These are phyloP conservation scores for Boechera stricta DNA, from an alignment of 345 rosid species.

Conservation along the genomic window DNA sequence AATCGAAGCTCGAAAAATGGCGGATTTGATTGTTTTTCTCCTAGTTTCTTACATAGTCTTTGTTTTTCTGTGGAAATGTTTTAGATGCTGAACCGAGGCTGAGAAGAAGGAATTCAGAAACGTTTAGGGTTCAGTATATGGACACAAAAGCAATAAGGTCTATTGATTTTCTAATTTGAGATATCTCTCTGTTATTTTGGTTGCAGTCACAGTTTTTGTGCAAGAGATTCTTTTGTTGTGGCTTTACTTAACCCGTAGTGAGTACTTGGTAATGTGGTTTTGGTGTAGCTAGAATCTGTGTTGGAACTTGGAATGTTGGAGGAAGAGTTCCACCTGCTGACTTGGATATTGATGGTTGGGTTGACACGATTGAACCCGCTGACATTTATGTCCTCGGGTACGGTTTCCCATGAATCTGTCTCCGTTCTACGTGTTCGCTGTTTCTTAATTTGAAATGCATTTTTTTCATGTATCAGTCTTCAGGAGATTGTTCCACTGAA, in stretches of 20 bases:
- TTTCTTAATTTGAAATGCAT: not conserved
- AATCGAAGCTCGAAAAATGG: not conserved
- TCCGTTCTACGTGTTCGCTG: not conserved
- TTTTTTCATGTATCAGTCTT: conserved; percentile 51
- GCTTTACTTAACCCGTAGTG: not conserved
- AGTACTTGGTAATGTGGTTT: conserved; percentile 18
- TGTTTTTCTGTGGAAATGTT: conserved; percentile 19
- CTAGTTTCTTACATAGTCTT: not conserved
- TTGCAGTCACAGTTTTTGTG: not conserved
- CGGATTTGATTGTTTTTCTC: not conserved
- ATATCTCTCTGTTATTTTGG: not conserved
- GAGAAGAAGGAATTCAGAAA: conserved; percentile 84
- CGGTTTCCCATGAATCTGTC: not conserved
- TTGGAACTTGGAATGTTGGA: conserved; percentile 87
- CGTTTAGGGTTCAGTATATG: conserved; percentile 81
- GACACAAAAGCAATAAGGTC: conserved; percentile 77
- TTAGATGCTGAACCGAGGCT: conserved; percentile 34
- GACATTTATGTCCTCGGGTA: conserved; percentile 85
- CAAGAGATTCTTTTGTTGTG: not conserved
- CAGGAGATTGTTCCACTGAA: conserved; percentile 92
- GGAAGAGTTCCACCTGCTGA: conserved; percentile 74
- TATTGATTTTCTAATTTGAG: not conserved
- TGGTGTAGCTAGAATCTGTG: conserved; percentile 55
- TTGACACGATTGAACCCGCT: conserved; percentile 68
- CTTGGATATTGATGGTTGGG: conserved; percentile 80